These are phyloP conservation scores for Pseudocercospora crystallina DNA, from an alignment of 2,329 filamentous ascomycete genomes.

Conservation along the genomic window DNA sequence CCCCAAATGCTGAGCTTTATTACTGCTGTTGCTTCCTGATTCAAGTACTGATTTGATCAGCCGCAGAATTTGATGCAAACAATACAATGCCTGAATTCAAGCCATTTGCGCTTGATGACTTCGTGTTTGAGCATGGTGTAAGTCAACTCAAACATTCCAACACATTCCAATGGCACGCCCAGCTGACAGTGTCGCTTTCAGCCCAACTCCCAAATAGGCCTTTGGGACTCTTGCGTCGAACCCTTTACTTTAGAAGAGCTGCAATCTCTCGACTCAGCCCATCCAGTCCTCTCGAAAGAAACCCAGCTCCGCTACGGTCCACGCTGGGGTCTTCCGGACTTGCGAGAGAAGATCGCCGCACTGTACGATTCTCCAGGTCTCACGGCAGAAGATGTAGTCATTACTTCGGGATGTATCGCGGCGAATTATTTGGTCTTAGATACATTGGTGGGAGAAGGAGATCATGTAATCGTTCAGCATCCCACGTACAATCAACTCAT, in stretches of 20 bases:
- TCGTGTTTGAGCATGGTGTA: background rate
- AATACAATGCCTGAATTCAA: conserved; percentile 1
- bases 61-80: too few species aligned
- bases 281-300: background rate
- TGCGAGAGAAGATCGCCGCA: background rate
- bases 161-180: too few species aligned
- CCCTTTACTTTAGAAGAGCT: conserved; percentile 5
- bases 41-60: too few species aligned
- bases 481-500: conserved; percentile 3
- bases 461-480: conserved; percentile 8
- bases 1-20: too few species aligned
- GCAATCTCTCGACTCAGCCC: background rate
- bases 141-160: background rate
- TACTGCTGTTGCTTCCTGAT: too few species aligned
- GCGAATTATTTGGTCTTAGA: conserved; percentile 5
- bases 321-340: background rate
- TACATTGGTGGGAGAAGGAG: background rate
- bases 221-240: conserved; percentile 5
- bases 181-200: background rate
- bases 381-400: background rate
- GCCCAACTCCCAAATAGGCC: background rate
- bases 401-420: conserved; percentile 8
- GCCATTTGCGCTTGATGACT: conserved; percentile 4
- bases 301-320: conserved; percentile 3
- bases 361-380: background rate